Evolutionary conservation across 2,329 filamentous ascomycete species (phyloP), one percentile per base, ranked within the genome.

Genomic region (Cyphellophora attinorum): DNA sequence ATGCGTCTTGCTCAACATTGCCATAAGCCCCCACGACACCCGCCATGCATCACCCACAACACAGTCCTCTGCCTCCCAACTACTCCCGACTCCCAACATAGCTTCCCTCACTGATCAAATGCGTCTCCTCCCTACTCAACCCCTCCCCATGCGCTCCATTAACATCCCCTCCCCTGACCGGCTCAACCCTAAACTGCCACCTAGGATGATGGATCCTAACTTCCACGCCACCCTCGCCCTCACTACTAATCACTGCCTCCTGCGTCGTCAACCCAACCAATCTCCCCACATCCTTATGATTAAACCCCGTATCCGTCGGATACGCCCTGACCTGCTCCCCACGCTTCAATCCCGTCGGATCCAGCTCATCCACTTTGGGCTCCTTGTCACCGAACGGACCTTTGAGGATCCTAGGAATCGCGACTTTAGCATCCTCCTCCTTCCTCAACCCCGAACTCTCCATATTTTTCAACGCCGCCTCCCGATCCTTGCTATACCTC

Each of bases 141-240:
- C n/a, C n/a, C 21, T 25, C 21, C 8, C 21, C 21, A 25, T 25
- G 21, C 8, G 8, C 21, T 8, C n/a, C n/a, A n/a, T 25, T 25
- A n/a, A 25, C 21, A n/a, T 25, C 21, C 8, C 21, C 21, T 25
- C 21, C 21, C 8, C 21, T 13, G 14, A 28, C 30, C 29, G 13
- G 14, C 17, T 37, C 30, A 11, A 37, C 14, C 5, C 21, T 18
- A 16, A 37, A 37, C 19, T 37, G 21, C 35, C 35, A 33, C 11
- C 35, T 19, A 19, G 35, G 35, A 38, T 28, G 13, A 34, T 38
- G 35, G 4, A 38, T 18, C 21, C 31, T 28, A 11, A 37, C 19
- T 18, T 37, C 29, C 14, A 14, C 19, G 4, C 35, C 35, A 14
- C 27, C 19, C 6, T 33, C 12, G n/a, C 19, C 16, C 17, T 33